Conservation (phyloP, 2,329 filamentous ascomycete genomes). For the Penicillium sp. region DNA sequence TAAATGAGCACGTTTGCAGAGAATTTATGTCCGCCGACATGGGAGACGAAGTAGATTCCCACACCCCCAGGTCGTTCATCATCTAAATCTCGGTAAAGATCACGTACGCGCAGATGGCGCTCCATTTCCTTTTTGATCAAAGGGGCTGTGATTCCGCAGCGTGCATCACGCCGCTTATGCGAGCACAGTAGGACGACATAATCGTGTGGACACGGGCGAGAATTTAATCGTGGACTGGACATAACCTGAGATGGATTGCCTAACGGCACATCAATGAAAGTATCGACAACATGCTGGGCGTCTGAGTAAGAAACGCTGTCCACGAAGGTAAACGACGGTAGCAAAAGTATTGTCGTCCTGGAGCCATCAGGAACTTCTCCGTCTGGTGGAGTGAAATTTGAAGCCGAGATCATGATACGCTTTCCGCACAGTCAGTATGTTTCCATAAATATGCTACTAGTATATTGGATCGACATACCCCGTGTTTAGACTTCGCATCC, state of each 20-base stretch:
- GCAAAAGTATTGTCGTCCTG: neutral
- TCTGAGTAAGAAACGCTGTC: neutral
- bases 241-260: neutral
- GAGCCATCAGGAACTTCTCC: neutral
- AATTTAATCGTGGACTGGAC: neutral
- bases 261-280: neutral
- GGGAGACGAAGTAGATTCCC: constrained; percentile 87
- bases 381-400: neutral
- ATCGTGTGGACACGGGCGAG: constrained; percentile 31
- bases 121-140: constrained; percentile 78
- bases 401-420: neutral
- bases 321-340: neutral
- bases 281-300: neutral
- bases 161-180: constrained; percentile 81
- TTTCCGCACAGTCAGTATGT: neutral
- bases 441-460: too few relatives aligned
- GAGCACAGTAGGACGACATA: constrained; percentile 86
- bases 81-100: constrained; percentile 77
- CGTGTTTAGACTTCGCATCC: neutral
- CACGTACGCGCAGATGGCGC: constrained; percentile 74
- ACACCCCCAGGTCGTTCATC: constrained; percentile 82
- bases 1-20: constrained; percentile 89
- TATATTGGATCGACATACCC: neutral
- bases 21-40: constrained; percentile 93
- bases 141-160: constrained; percentile 86